Percentiles rank a stretch among this genome's conserved stretches.
Evolutionary conservation across 345 rosid species (phyloP).

Genomic region (Corymbia maculata): DNA sequence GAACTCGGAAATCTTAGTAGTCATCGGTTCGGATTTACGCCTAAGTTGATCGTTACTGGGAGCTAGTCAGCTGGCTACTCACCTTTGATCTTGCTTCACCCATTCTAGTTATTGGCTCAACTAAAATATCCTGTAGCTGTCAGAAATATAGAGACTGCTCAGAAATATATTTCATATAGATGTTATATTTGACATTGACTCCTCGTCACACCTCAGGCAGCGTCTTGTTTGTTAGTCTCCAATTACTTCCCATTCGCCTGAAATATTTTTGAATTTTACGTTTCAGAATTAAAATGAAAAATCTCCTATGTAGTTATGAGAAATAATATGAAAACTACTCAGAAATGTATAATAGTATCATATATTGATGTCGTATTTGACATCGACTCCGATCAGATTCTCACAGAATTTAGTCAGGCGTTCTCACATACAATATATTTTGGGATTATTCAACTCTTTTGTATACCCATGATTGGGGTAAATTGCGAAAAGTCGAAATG

Average conservation of each 20-base stretch:
- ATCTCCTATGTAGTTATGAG: too few species aligned
- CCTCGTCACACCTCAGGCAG: too few species aligned
- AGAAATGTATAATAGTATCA: not conserved
- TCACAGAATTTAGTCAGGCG: not conserved
- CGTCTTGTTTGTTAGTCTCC: too few species aligned
- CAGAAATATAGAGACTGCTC: too few species aligned
- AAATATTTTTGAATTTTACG: too few species aligned
- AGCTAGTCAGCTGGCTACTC: too few species aligned
- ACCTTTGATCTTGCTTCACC: not conserved
- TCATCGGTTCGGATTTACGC: not conserved
- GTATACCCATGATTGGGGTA: rapidly evolving
- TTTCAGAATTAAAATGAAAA: too few species aligned
- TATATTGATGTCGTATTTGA: not conserved
- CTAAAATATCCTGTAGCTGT: not conserved
- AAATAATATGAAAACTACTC: not conserved
- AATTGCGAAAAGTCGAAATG: not conserved
- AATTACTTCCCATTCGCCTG: too few species aligned
- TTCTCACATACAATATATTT: not conserved
- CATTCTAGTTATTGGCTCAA: not conserved
- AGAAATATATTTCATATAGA: too few species aligned
- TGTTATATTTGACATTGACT: too few species aligned
- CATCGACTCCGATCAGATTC: not conserved
- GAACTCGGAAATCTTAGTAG: not conserved
- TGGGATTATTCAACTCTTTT: not conserved
- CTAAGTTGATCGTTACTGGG: not conserved